Evolutionary conservation across 495 filamentous ascomycete species (phyloP).

Genomic region (Aspergillus nanangensis): DNA sequence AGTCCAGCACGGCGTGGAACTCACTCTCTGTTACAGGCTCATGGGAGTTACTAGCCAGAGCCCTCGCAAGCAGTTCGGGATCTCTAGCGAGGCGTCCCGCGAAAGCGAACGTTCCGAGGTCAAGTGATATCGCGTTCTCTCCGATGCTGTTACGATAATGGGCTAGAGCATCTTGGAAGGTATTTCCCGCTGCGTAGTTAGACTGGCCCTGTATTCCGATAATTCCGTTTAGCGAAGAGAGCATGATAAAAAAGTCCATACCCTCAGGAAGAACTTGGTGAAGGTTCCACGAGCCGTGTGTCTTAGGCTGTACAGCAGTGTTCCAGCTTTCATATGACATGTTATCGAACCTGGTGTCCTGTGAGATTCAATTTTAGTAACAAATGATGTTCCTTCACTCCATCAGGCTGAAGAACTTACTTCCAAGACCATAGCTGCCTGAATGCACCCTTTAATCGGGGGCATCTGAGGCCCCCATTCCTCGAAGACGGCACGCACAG

Average conservation of each 20-base stretch:
- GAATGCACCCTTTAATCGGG: slow-evolving; percentile 29
- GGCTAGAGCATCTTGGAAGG: slow-evolving; percentile 39
- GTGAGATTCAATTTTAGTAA: too few species aligned
- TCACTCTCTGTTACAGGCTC: slow-evolving; percentile 1
- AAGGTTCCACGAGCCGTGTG: slow-evolving; percentile 46
- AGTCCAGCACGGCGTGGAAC: slow-evolving; percentile 5
- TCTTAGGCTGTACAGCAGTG: slow-evolving; percentile 31
- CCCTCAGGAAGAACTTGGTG: slow-evolving; percentile 41
- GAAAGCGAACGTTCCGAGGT: slow-evolving; percentile 1
- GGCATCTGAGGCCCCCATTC: slow-evolving; percentile 14
- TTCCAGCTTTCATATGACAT: slow-evolving; percentile 37
- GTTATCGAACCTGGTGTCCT: slow-evolving; percentile 33
- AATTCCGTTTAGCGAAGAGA: slow-evolving; percentile 45
- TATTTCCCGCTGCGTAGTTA: slow-evolving; percentile 51
- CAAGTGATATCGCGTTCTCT: slow-evolving; percentile 11
- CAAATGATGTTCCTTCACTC: too few species aligned
- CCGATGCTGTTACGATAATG: slow-evolving; percentile 22
- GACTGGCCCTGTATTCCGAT: slow-evolving; percentile 45
- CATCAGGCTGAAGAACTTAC: too few species aligned
- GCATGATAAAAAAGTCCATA: slow-evolving; percentile 48
- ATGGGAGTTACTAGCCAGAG: not conserved
- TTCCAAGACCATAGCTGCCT: slow-evolving; percentile 34
- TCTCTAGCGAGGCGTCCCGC: slow-evolving; percentile 3
- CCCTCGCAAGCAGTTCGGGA: not conserved
- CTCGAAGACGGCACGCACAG: slow-evolving; percentile 16